Base-by-base conservation (phyloP, 352 stramenopile genomes). In the Globisporangium splendens region DNA sequence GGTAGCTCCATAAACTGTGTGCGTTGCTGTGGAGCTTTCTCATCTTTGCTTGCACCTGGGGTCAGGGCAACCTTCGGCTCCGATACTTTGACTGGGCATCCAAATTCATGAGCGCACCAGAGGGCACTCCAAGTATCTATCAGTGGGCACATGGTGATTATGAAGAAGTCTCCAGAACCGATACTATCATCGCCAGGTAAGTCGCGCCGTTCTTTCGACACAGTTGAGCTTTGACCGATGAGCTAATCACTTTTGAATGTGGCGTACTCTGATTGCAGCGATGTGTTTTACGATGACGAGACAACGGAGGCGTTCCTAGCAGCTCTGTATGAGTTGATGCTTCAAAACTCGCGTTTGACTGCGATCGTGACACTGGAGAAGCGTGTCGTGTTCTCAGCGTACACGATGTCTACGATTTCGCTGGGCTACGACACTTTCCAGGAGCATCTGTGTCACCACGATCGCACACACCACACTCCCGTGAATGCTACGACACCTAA, bases 271-370 rank as follows among this genome's bases (percentile, higher is more conserved):
- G 14, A n/a, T 33, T 8, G 15, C 54, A 90, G 80, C 33, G 78
- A 90, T 21, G 75, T 90, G 3, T 86, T 91, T 44, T 89, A 89
- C 57, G 78, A 91, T 54, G 74, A 83, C 46, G 53, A 64, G 14
- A 69, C 70, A 13, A 69, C 76, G 8, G 55, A 61, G 14, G 17
- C 64, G 15, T 88, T 86, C 51, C 59, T 91, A 7, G 24, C 66
- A 46, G 66, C 65, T 14, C 54, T 91, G 5, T 57, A 65, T 7
- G 31, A 46, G 2, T 50, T 88, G 15, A 80, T 88, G 68, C n/a
- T 64, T 8, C 47, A 69, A 8, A 44, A 72, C 46, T 47, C 61
- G 21, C 51, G 17, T 0, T 55, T 67, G 12, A 68, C 48, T 48
- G 68, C 64, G 12, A 54, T 77, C 11, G 62, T 89, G 2, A 57